Percentiles rank a stretch among this genome's conserved stretches.
Conservation (phyloP, 2,329 filamentous ascomycete species). For the Trematosphaeria pertusa region DNA sequence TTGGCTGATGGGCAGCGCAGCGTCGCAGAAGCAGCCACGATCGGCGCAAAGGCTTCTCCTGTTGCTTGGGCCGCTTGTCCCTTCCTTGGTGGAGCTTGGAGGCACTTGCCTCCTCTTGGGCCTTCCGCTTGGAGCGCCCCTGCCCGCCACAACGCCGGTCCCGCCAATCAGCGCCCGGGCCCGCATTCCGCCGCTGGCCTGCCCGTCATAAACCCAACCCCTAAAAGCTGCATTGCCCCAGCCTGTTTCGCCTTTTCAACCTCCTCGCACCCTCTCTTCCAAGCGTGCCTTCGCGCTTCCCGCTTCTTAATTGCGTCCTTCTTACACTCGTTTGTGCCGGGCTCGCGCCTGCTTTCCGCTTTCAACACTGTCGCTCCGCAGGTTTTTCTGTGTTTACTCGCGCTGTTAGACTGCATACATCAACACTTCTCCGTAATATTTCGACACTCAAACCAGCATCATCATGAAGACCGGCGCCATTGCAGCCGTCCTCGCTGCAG, state of each 20-base stretch:
- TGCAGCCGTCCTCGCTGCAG: conserved; percentile 54
- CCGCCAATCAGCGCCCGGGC: conserved; percentile 4
- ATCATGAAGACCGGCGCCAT: conserved; percentile 62
- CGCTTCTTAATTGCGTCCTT: conserved; percentile 19
- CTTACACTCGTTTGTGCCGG: conserved; percentile 32
- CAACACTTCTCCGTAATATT: conserved; percentile 5
- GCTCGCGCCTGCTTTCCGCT: conserved; percentile 19
- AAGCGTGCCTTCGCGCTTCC: conserved; percentile 7
- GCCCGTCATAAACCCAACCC: too few relatives aligned
- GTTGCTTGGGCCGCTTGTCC: conserved; percentile 20
- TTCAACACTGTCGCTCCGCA: conserved; percentile 17
- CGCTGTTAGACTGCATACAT: conserved; percentile 8
- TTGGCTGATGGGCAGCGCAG: neutral
- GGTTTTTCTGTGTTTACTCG: conserved; percentile 6
- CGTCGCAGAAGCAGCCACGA: conserved; percentile 11
- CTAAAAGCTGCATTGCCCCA: conserved; percentile 16
- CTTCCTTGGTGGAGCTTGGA: conserved; percentile 17
- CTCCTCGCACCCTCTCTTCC: conserved; percentile 8
- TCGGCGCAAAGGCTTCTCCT: too few relatives aligned
- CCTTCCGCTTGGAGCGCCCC: neutral
- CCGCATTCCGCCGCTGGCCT: conserved; percentile 7
- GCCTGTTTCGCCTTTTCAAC: conserved; percentile 10
- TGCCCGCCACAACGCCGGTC: neutral
- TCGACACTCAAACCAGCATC: conserved; percentile 7
- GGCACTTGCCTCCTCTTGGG: too few relatives aligned